These are phyloP conservation scores for Hypoxylon sp. DNA, from an alignment of 2,329 filamentous ascomycete species.

Conservation along the genomic window DNA sequence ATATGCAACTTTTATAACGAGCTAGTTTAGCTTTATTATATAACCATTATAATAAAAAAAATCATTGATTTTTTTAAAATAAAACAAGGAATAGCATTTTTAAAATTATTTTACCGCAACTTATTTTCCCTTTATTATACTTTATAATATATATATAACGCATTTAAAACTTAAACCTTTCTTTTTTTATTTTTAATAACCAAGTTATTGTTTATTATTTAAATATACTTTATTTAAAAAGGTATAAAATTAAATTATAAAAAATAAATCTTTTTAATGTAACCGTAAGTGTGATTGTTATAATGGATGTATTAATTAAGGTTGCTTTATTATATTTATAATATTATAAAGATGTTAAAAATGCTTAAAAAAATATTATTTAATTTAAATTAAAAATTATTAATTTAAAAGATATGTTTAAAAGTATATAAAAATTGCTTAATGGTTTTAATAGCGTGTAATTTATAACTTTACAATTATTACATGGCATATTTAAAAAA, in stretches of 20 bases:
- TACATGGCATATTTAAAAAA: constrained; percentile 34
- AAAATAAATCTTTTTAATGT: constrained; percentile 46
- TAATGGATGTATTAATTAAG: constrained; percentile 50
- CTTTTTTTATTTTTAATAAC: background rate
- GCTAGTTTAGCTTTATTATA: background rate
- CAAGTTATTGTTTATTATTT: background rate
- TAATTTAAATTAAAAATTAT: constrained; percentile 44
- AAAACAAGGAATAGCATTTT: background rate
- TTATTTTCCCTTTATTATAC: background rate
- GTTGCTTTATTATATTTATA: constrained; percentile 46
- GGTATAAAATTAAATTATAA: background rate
- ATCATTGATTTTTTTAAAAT: background rate
- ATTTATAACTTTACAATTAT: constrained; percentile 40
- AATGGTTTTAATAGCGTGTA: constrained; percentile 37
- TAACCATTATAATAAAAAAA: background rate
- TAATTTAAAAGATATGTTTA: constrained; percentile 39
- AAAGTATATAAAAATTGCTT: constrained; percentile 40
- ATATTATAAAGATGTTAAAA: constrained; percentile 47
- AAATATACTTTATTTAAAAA: background rate
- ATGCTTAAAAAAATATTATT: constrained; percentile 45
- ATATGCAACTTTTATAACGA: background rate
- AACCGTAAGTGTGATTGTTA: constrained; percentile 49
- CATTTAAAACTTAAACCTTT: background rate
- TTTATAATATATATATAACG: background rate
- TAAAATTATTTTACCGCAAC: background rate